Evolutionary conservation across 2,329 filamentous ascomycete genomes (phyloP), one percentile per base, ranked within the genome.

Genomic region (Neofusicoccum cordaticola): DNA sequence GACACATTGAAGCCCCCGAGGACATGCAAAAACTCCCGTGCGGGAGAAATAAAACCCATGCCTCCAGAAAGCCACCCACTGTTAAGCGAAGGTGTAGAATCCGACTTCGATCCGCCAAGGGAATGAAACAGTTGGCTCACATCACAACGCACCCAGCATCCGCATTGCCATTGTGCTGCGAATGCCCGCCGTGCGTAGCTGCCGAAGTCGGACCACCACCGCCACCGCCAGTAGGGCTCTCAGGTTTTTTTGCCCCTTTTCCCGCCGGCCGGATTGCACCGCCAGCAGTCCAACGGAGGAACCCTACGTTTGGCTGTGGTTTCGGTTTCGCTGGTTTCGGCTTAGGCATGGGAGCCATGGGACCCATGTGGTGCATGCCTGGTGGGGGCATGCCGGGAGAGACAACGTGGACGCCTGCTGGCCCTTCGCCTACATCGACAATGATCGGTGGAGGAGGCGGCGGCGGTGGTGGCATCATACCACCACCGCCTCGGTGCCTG

Each of bases 181-280:
- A 41, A 60, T 63, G 65, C 11, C 39, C 56, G 3, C 41, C 57
- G 56, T 57, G 60, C 44, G 39, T 15, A 34, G 57, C 50, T 34
- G 62, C 41, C 44, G 62, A 64, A 64, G 51, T 39, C 31, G 62
- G 37, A 39, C 44, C 52, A 19, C 63, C 63, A 37, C 51, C 62
- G 51, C 27, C 27, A 31, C 27, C 48, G 17, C 61, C 62, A 57
- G 52, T 64, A 63, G 52, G 62, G 62, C 64, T 61, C 60, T 71
- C 69, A 71, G 69, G 67, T 71, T 71, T 70, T 71, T 71, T 71
- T 71, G 64, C 62, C 56, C 60, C 66, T 70, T 71, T 71, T 70
- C 69, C 67, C 67, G 69, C 70, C 65, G 51, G 65, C 39, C 63
- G 63, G 12, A 51, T 37, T 7, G 65, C 61, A 12, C 66, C 67